Evolutionary conservation across 1,284 basidiomycete species (phyloP).

Genomic region (Cryptococcus depauperatus): DNA sequence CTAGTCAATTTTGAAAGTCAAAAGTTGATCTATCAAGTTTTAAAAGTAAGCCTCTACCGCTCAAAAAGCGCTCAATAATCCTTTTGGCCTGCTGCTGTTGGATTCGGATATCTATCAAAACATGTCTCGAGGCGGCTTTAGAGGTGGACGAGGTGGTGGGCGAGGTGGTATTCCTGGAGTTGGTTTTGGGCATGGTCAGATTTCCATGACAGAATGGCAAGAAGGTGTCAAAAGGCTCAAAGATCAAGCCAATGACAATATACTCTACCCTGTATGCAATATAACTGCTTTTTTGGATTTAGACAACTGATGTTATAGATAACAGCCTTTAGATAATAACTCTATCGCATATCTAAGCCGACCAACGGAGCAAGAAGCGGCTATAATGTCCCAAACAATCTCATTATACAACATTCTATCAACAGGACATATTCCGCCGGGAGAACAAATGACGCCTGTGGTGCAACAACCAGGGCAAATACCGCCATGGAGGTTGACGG

Average conservation of each 20-base stretch:
- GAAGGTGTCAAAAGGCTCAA: slow-evolving; percentile 11
- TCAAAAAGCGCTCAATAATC: too few relatives aligned
- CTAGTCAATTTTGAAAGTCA: too few relatives aligned
- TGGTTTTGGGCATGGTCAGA: slow-evolving; percentile 9
- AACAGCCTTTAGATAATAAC: slow-evolving; percentile 26
- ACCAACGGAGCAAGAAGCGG: slow-evolving; percentile 19
- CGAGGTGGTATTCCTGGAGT: slow-evolving; percentile 15
- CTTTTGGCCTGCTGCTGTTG: too few relatives aligned
- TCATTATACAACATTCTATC: slow-evolving; percentile 17
- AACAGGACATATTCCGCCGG: slow-evolving; percentile 10
- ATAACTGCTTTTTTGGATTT: neutral
- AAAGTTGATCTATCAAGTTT: too few relatives aligned
- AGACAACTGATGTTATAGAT: neutral
- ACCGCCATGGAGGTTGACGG: slow-evolving; percentile 34
- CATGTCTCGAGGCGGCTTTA: slow-evolving; percentile 22
- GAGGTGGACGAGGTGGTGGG: slow-evolving; percentile 18
- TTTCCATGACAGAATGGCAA: slow-evolving; percentile 14
- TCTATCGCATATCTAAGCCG: slow-evolving; percentile 20
- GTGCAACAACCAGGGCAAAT: slow-evolving; percentile 1
- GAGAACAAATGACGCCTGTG: neutral
- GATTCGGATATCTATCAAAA: too few relatives aligned
- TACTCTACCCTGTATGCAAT: slow-evolving; percentile 37
- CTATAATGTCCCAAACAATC: slow-evolving; percentile 19
- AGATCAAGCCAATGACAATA: slow-evolving; percentile 15
- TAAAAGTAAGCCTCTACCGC: too few relatives aligned